These are phyloP conservation scores for Dactylellina parvicollis DNA, from an alignment of 2,329 filamentous ascomycete genomes.

Conservation along the genomic window DNA sequence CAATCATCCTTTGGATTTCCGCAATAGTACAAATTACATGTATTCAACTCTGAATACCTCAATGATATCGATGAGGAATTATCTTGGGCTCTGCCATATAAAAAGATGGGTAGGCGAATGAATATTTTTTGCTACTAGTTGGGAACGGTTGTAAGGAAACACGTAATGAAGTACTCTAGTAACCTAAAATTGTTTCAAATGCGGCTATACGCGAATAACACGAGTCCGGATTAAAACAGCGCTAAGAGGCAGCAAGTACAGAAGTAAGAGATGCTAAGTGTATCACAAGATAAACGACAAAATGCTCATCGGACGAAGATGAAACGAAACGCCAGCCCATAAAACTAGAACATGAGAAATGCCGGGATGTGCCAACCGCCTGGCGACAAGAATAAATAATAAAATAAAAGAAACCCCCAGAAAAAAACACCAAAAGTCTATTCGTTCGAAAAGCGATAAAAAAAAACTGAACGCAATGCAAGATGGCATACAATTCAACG, in stretches of 20 bases:
- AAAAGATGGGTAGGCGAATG: too few relatives aligned
- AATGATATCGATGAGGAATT: too few relatives aligned
- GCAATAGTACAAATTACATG: too few relatives aligned
- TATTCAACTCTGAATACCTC: too few relatives aligned
- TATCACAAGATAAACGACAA: slow-evolving; percentile 1
- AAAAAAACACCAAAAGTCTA: slow-evolving; percentile 1
- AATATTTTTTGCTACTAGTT: too few relatives aligned
- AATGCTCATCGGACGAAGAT: slow-evolving; percentile 8
- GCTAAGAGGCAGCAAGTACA: slow-evolving; percentile 43
- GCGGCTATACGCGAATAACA: neutral
- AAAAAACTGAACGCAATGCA: neutral
- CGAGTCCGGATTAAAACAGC: slow-evolving; percentile 9
- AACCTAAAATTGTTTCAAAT: too few relatives aligned
- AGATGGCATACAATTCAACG: slow-evolving; percentile 8
- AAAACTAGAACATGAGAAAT: neutral
- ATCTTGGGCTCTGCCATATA: too few relatives aligned
- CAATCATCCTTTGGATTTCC: too few relatives aligned
- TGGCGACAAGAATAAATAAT: neutral
- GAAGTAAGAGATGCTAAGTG: slow-evolving; percentile 4
- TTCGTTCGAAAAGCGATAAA: neutral
- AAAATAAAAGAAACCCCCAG: neutral
- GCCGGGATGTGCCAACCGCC: neutral
- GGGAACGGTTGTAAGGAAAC: too few relatives aligned
- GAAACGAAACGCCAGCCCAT: slow-evolving; percentile 4
- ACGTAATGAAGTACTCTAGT: too few relatives aligned